These are phyloP conservation scores for Dendrobium nobile DNA, from an alignment of 106 monocot genomes.

Conservation along the genomic window DNA sequence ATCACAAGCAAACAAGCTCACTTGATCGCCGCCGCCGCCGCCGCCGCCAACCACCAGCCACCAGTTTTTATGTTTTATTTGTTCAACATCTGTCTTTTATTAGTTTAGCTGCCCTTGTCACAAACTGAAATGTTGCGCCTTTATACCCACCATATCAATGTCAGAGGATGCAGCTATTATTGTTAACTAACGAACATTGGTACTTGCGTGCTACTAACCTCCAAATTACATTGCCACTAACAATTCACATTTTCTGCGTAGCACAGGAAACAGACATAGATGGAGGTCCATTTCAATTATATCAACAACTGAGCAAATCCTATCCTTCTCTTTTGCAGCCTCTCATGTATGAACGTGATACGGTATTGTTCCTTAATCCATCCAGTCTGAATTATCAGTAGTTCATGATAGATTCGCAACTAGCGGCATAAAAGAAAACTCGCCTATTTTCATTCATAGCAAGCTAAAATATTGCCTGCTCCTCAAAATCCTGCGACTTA, in stretches of 20 bases:
- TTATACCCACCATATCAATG: background rate
- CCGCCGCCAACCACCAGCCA: too few relatives aligned
- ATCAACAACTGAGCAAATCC: slow-evolving; percentile 57
- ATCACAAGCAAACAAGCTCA: too few relatives aligned
- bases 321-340: slow-evolving; percentile 87
- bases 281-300: slow-evolving; percentile 63
- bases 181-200: background rate
- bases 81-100: too few relatives aligned
- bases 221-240: background rate
- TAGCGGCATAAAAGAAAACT: too few relatives aligned
- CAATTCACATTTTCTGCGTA: background rate
- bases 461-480: too few relatives aligned
- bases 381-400: background rate
- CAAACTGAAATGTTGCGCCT: too few relatives aligned
- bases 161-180: background rate
- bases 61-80: too few relatives aligned
- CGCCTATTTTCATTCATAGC: too few relatives aligned
- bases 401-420: background rate
- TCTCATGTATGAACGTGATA: slow-evolving; percentile 86
- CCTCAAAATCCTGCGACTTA: too few relatives aligned
- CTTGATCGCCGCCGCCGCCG: too few relatives aligned
- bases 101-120: too few relatives aligned
- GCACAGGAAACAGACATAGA: slow-evolving; percentile 42
- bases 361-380: slow-evolving; percentile 31
- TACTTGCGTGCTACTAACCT: background rate